A percentile compares a stretch with the other conserved stretches of the same genome.
phyloP scores from a whole-genome alignment of 352 stramenopile species.

The Phytopythium kandeliae region DNA sequence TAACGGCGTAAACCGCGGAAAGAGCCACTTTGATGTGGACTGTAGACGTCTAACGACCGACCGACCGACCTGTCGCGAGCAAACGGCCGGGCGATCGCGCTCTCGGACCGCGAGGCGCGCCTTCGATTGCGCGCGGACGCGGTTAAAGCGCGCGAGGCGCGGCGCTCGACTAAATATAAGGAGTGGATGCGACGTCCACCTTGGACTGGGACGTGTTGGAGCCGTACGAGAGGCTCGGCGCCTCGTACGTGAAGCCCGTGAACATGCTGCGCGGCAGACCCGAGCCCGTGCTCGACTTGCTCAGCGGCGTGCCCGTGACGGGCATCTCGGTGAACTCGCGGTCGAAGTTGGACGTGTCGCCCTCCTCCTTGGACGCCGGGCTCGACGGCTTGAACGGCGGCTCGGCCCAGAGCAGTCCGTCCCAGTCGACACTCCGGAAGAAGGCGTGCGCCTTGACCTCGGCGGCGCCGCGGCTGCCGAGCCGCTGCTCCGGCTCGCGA shows the following conservation, averaged over 20 bases:
- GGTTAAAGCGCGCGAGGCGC: not conserved
- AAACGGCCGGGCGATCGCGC: too few relatives aligned
- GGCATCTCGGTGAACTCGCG: slow-evolving; percentile 87
- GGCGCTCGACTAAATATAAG: slow-evolving; percentile 75
- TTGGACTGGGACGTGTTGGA: slow-evolving; percentile 87
- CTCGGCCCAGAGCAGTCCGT: slow-evolving; percentile 78
- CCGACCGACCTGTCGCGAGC: too few relatives aligned
- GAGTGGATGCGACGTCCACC: slow-evolving; percentile 74
- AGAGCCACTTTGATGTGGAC: not conserved
- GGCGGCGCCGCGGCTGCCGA: slow-evolving; percentile 67
- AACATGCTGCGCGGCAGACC: slow-evolving; percentile 80
- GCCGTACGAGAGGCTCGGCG: slow-evolving; percentile 73
- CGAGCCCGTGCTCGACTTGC: slow-evolving; percentile 51
- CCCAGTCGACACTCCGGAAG: slow-evolving; percentile 83
- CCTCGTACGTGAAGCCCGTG: slow-evolving; percentile 84
- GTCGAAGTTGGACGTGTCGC: slow-evolving; percentile 89
- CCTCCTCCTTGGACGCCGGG: slow-evolving; percentile 79
- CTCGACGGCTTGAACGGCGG: slow-evolving; percentile 85
- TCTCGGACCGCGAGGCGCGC: too few relatives aligned
- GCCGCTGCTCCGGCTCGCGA: slow-evolving; percentile 76
- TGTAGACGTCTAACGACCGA: slow-evolving; percentile 3
- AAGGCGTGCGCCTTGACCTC: slow-evolving; percentile 88
- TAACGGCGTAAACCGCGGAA: not conserved
- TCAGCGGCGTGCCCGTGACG: slow-evolving; percentile 73
- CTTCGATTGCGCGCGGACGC: not conserved